phyloP scores from a whole-genome alignment of 306 rosid species.

The Gastrolobium villosum region DNA sequence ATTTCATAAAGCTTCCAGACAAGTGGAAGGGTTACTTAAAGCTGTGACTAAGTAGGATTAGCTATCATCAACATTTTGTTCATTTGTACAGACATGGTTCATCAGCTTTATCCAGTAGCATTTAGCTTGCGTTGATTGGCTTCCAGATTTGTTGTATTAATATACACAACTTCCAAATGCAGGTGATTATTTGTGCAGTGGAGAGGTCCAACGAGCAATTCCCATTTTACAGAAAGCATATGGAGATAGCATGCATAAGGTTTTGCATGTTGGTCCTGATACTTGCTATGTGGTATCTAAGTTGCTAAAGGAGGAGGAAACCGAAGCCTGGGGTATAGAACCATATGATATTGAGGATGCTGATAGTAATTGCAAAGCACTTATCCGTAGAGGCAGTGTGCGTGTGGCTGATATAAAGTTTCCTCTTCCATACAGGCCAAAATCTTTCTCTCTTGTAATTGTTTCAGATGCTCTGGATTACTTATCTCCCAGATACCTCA shows the following conservation, averaged over 20 bases:
- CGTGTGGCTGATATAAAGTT: conserved; percentile 79
- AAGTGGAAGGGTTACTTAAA: background rate
- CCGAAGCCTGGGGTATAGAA: conserved; percentile 86
- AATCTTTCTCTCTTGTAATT: conserved; percentile 74
- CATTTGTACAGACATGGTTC: background rate
- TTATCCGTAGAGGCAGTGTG: conserved; percentile 67
- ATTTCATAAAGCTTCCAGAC: background rate
- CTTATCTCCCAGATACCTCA: conserved; percentile 79
- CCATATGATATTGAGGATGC: conserved; percentile 81
- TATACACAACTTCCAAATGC: conserved; percentile 43
- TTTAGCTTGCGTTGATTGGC: conserved; percentile 29
- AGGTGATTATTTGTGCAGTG: conserved; percentile 78
- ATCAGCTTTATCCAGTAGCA: background rate
- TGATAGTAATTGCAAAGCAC: conserved; percentile 68
- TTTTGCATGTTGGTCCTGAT: conserved; percentile 80
- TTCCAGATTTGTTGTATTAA: conserved; percentile 5
- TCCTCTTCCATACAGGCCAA: conserved; percentile 78
- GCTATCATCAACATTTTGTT: conserved; percentile 7
- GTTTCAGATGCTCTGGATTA: conserved; percentile 82
- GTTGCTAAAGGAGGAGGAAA: conserved; percentile 70
- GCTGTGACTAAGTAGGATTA: background rate
- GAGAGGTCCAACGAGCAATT: conserved; percentile 66
- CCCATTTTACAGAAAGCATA: conserved; percentile 67
- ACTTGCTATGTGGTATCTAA: conserved; percentile 66
- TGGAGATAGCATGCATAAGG: conserved; percentile 75